Base-by-base conservation (phyloP, 805 yeast genomes). In the Tetrapisispora arboricola region DNA sequence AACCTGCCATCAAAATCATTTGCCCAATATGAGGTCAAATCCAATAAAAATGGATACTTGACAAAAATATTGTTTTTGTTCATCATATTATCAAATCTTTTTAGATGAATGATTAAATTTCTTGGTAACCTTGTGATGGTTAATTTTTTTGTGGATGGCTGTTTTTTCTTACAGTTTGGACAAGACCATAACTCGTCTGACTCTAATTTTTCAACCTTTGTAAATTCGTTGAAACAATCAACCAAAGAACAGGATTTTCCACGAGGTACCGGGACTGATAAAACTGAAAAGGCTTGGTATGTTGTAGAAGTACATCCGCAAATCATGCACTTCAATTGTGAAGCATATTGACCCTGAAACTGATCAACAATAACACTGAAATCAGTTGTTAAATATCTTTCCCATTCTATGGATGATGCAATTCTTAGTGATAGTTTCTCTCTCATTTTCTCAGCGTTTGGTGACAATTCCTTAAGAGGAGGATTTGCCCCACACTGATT, bases 321-420 rank as follows among this genome's bases (percentile, higher is more conserved):
- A 30, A 70, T 72, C 36, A 77, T 60, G 59, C 97, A 88, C 52
- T 70, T 74, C 49, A 88, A 66, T 41, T 78, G 80, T 19, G 94
- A 83, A 35, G 84, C 71, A 55, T 81, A 84, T 60, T 88, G 96
- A 0, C 97, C 97, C 57, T 86, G 94, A 57, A 85, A 85, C 40
- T 77, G 72, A 50, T 84, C 90, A 2, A 84, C 94, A 20, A 88
- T 72, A 1, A 80, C 72, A 35, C 95, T 85, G 48, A 81, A 80
- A 56, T 88, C 87, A 13, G 85, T 74, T 44, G 80, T 80, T 39
- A 86, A 64, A 56, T 86, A 87, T 43, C 94, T 67, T 53, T 85
- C 96, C 97, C 97, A 88, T 59, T 88, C 96, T 39, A 87, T 77
- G 0, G 94, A 76, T 0, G 95, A 80, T 0, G 95, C 96, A 20